Evolutionary conservation across 225 moss, liverwort and hornwort genomes (phyloP).

Genomic region (Neckera pumila): DNA sequence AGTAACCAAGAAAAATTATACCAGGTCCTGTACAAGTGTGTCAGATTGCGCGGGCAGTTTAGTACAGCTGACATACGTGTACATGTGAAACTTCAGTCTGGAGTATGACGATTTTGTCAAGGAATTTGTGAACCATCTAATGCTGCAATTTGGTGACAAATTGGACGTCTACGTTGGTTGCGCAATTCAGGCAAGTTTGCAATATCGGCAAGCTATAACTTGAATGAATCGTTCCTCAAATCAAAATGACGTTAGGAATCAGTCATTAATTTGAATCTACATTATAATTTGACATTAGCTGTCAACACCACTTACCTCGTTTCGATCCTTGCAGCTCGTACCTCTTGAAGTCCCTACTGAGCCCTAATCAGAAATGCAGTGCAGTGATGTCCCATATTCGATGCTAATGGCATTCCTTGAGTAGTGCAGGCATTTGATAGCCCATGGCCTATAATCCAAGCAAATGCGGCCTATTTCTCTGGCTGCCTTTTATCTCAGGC

Average conservation of each 20-base stretch:
- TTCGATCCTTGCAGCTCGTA: background rate
- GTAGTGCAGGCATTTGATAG: constrained; percentile 78
- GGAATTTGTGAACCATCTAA: constrained; percentile 69
- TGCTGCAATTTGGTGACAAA: constrained; percentile 59
- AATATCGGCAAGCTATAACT: background rate
- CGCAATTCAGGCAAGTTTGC: constrained; percentile 57
- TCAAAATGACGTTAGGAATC: background rate
- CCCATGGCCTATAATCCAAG: constrained; percentile 94
- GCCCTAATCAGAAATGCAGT: background rate
- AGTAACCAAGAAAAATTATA: background rate
- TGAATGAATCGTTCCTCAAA: background rate
- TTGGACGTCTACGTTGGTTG: constrained; percentile 58
- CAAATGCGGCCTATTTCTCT: constrained; percentile 76
- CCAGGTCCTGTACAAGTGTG: background rate
- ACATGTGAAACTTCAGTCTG: constrained; percentile 37
- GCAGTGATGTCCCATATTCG: background rate
- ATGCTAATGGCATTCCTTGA: background rate
- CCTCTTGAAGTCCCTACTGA: background rate
- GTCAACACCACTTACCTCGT: background rate
- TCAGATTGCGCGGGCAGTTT: background rate
- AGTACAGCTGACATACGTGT: background rate
- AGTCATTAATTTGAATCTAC: background rate
- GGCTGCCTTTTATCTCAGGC: constrained; percentile 76
- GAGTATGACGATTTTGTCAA: constrained; percentile 89
- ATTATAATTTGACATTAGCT: background rate